Evolutionary conservation across 371 early-diverging fungal species (phyloP).

Genomic region (Mucor sp.): DNA sequence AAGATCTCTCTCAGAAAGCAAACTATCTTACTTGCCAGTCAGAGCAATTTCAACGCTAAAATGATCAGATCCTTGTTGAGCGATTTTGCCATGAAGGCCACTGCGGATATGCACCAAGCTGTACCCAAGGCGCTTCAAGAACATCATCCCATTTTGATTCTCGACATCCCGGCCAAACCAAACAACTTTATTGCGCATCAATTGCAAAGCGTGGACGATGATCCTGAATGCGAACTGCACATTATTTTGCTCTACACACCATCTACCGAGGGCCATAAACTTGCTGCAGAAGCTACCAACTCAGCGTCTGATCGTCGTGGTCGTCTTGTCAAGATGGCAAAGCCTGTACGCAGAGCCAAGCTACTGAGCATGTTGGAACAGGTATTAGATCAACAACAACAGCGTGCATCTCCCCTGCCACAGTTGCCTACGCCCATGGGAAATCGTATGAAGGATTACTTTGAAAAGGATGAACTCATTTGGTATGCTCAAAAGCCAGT

Average conservation of each 20-base stretch:
- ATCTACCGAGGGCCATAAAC: conserved; percentile 47
- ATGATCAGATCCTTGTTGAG: conserved; percentile 41
- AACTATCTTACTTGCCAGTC: conserved; percentile 40
- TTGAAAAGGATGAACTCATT: conserved; percentile 33
- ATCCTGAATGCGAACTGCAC: conserved; percentile 48
- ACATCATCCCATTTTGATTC: conserved; percentile 37
- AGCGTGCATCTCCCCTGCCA: conserved; percentile 11
- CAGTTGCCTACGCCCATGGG: conserved; percentile 10
- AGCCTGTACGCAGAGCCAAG: conserved; percentile 58
- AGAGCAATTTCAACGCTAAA: conserved; percentile 36
- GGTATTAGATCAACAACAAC: conserved; percentile 28
- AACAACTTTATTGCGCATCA: conserved; percentile 41
- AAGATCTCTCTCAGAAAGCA: conserved; percentile 20
- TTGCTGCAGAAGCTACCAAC: conserved; percentile 45
- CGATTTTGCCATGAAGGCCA: conserved; percentile 33
- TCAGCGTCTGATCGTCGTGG: conserved; percentile 46
- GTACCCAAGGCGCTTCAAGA: conserved; percentile 44
- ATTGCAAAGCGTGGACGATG: conserved; percentile 47
- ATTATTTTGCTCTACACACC: conserved; percentile 48
- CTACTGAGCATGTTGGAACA: conserved; percentile 44
- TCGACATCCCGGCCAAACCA: conserved; percentile 50
- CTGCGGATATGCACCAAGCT: conserved; percentile 40
- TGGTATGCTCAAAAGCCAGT: conserved; percentile 41
- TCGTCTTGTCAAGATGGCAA: conserved; percentile 55
- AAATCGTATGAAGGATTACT: conserved; percentile 39